Evolutionary conservation across 1,284 basidiomycete species (phyloP).

Genomic region (Puccinia polysora): DNA sequence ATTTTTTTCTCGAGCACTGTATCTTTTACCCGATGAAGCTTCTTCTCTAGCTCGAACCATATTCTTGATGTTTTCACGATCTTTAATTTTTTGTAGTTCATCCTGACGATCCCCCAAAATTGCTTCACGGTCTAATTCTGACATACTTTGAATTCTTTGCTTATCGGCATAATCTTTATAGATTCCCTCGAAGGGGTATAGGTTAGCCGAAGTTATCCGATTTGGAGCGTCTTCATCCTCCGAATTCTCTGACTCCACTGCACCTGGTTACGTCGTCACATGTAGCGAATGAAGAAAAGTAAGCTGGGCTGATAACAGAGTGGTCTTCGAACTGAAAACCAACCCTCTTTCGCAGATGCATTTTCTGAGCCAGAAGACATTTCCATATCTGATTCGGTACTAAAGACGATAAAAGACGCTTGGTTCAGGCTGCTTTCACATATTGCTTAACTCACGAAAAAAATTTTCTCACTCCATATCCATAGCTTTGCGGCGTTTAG

Average conservation of each 20-base stretch:
- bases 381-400: constrained; percentile 43
- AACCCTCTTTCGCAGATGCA: constrained; percentile 18
- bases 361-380: constrained; percentile 40
- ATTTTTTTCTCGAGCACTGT: constrained; percentile 36
- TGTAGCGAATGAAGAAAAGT: neutral
- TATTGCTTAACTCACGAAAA: neutral
- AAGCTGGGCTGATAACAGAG: neutral
- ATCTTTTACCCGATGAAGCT: constrained; percentile 20
- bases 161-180: constrained; percentile 25
- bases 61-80: constrained; percentile 42
- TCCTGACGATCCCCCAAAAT: constrained; percentile 38
- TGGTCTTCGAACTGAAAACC: neutral
- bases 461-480: constrained; percentile 34
- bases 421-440: neutral
- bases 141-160: constrained; percentile 29
- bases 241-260: constrained; percentile 1
- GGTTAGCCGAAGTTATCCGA: constrained; percentile 3
- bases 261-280: neutral
- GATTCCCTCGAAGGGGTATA: constrained; percentile 37
- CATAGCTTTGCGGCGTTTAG: constrained; percentile 21
- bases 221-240: constrained; percentile 28
- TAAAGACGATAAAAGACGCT: neutral
- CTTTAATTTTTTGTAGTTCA: constrained; percentile 37
- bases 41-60: constrained; percentile 41
- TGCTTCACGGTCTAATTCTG: constrained; percentile 39